Conservation (phyloP, 331 rosid genomes). For the Stylosanthes scabra region DNA sequence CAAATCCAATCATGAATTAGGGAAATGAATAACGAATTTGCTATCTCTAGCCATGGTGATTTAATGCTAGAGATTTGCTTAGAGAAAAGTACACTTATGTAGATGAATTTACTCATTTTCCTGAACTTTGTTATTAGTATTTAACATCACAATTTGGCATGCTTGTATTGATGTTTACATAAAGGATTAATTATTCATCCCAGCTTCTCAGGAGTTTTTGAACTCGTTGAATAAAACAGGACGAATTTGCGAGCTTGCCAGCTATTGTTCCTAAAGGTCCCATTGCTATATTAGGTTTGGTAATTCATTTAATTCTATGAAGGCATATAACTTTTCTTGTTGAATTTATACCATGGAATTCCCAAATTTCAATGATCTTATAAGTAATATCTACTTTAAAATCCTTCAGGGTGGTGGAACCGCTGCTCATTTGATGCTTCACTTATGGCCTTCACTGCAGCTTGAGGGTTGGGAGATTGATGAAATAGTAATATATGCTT, state of each 20-base stretch:
- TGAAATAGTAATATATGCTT: slow-evolving; percentile 65
- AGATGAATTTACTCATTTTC: background rate
- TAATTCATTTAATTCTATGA: slow-evolving; percentile 48
- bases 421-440: slow-evolving; percentile 91
- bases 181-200: slow-evolving; percentile 12
- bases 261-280: slow-evolving; percentile 93
- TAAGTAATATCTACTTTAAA: slow-evolving; percentile 28
- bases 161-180: slow-evolving; percentile 4
- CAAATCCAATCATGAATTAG: background rate
- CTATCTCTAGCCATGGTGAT: background rate
- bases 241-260: slow-evolving; percentile 91
- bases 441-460: slow-evolving; percentile 88
- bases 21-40: slow-evolving; percentile 11
- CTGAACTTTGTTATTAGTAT: background rate
- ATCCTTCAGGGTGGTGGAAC: slow-evolving; percentile 93
- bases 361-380: slow-evolving; percentile 21
- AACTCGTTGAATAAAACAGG: slow-evolving; percentile 60
- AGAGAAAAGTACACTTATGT: slow-evolving; percentile 10
- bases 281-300: slow-evolving; percentile 93
- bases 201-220: slow-evolving; percentile 33
- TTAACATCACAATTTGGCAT: background rate
- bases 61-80: background rate
- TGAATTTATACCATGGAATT: slow-evolving; percentile 27
- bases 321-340: slow-evolving; percentile 24
- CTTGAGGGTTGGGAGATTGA: slow-evolving; percentile 99